Percentiles rank a stretch among this genome's conserved stretches.
These are phyloP conservation scores for Aspergillus egyptiacus DNA, from an alignment of 495 filamentous ascomycete species.

Conservation along the genomic window DNA sequence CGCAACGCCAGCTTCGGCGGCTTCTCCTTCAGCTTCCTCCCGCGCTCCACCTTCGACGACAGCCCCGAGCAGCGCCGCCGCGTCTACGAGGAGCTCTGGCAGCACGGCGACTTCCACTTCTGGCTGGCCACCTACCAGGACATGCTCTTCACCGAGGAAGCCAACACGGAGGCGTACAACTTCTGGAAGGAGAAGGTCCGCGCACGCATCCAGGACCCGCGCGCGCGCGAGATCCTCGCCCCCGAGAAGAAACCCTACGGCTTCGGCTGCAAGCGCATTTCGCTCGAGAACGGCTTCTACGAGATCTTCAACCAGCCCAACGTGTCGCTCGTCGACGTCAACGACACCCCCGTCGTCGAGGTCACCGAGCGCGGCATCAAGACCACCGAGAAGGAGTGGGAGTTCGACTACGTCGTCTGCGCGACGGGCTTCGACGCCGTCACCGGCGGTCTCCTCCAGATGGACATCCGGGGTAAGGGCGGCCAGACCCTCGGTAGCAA, in stretches of 20 bases:
- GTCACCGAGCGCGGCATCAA: not conserved
- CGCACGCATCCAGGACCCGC: conserved; percentile 22
- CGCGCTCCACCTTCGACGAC: not conserved
- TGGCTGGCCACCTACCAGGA: not conserved
- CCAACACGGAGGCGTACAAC: not conserved
- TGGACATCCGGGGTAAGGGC: conserved; percentile 39
- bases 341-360: not conserved
- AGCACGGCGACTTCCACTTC: not conserved
- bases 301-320: conserved; percentile 32
- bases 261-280: conserved; percentile 25
- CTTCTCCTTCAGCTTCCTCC: not conserved
- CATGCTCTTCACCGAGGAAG: not conserved
- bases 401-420: conserved; percentile 38
- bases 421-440: conserved; percentile 51
- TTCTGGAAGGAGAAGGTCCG: conserved; percentile 20
- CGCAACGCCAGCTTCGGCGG: not conserved
- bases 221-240: conserved; percentile 24
- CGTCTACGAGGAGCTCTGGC: not conserved
- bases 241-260: conserved; percentile 22
- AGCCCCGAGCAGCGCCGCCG: not conserved
- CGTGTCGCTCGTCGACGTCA: conserved; percentile 30
- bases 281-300: conserved; percentile 31
- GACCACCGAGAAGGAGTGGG: conserved; percentile 18
- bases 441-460: conserved; percentile 26
- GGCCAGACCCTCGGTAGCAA: conserved; percentile 35